A percentile compares a stretch with the other conserved stretches of the same genome.
Conservation (phyloP, 257 asterid species). For the Solanum dulcamara region DNA sequence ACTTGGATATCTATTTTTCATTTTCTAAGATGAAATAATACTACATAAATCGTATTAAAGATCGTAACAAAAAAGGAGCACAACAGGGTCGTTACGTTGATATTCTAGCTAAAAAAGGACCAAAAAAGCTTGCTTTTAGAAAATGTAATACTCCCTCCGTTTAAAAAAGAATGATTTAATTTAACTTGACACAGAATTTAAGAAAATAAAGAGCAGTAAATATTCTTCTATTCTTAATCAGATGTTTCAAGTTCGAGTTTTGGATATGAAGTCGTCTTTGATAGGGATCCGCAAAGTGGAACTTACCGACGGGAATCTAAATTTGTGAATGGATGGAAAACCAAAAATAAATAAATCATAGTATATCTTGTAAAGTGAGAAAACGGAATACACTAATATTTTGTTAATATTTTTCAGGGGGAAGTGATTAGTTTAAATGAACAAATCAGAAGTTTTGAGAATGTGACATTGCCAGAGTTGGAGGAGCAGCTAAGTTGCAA, state of each 20-base stretch:
- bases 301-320: background rate
- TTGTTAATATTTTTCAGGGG: slow-evolving; percentile 22
- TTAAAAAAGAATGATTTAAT: no score
- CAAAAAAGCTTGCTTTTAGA: background rate
- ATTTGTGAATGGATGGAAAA: background rate
- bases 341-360: no score
- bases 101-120: background rate
- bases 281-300: background rate
- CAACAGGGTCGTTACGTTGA: background rate
- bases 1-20: no score
- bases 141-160: no score
- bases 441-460: slow-evolving; percentile 53
- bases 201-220: background rate
- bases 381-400: background rate
- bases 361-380: background rate
- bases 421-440: slow-evolving; percentile 37
- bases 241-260: background rate
- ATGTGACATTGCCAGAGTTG: slow-evolving; percentile 43
- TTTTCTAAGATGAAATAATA: no score
- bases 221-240: background rate
- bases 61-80: background rate
- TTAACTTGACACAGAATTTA: no score
- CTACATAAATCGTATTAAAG: background rate
- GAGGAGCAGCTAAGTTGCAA: slow-evolving; percentile 21
- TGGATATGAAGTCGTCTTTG: background rate